Evolutionary conservation across 2,329 filamentous ascomycete species (phyloP), one percentile per base, ranked within the genome.

Genomic region (Epichloe coenophiala): DNA sequence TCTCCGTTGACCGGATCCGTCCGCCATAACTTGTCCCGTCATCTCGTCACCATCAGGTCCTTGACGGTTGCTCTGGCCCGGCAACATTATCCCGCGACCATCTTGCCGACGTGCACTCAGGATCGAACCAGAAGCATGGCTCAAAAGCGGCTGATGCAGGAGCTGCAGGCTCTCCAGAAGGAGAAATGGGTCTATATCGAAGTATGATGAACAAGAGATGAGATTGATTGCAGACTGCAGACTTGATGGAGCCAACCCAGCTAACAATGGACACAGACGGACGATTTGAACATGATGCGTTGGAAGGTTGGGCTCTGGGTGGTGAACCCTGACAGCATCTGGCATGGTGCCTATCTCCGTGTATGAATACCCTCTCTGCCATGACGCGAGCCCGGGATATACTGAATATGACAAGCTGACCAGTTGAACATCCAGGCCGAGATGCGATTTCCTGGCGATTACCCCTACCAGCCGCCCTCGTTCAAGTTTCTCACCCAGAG

Each of bases 171-270:
- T 43, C 77, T 97, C 40, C 76, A 80, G 50, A 89, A 93, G 67
- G 90, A 96, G 75, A 88, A 88, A 65, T 98, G 91, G 91, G 85
- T 95, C 17, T 81, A 91, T 59, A 88, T 96, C 58, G 86, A 94
- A 65, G 86, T 89, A 68, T 55, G 46, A 21, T 38, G 77, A 61
- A 50, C 46, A 12, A 5, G n/a, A 42, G 0, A 42, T 12, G 40
- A 8, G n/a, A 12, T 43, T 38, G 31, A 31, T 44, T 38, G 38
- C 7, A 21, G 9, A 19, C 13, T 40, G 23, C 7, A 27, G 23
- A 19, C 40, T 43, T 13, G 13, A 7, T 15, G 23, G 12, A 9
- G 31, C 3, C 9, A 5, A 9, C 15, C 31, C 11, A 8, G 44
- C 51, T 51, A 36, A 50, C 45, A 15, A 38, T n/a, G 17, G 46